Evolutionary conservation across 148 eudicot species (phyloP), one percentile per base, ranked within the genome.

Genomic region (Persicaria tinctoria): DNA sequence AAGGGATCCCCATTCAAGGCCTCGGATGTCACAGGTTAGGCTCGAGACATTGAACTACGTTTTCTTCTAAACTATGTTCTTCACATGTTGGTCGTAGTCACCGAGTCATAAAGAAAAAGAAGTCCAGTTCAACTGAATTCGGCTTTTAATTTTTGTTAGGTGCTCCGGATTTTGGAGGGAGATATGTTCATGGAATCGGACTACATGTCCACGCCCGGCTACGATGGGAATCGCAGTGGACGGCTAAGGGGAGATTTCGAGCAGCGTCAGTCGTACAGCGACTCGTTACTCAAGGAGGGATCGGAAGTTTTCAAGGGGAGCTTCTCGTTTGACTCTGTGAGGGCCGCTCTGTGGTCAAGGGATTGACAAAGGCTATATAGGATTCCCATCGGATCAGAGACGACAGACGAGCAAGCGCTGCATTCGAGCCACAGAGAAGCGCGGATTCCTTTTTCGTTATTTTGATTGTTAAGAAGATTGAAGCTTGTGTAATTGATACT

Each of bases 1-100:
- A 60, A 81, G 85, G 75, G 88, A 91, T 79, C 91, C 97, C 73
- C 84, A 88, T 73, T 78, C 84, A 55, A 83, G 98, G 82, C 98
- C 98, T 79, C 95, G 98, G 45, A 94, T 94, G 95, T 94, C 97
- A 70, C 93, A 94, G 98, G 98, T 93, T 74, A 60, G 76, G 70
- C 75, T 75, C 10, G 57, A 68, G 50, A 8, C 60, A 41, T 10
- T 68, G 18, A 13, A 68, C 13, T 62, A 20, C 7, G 68, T 60
- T 27, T 4, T 60, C 27, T 4, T 62, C 1, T 23, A n/a, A 62
- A 53, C 56, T 62, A 32, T 7, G 41, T 20, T 18, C n/a, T n/a
- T n/a, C 48, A 66, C 10, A 27, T 66, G 71, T 27, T 38, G 48
- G 5, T 32, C 23, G 9, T 38, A 12, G 66, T 53, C 1, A 1